Conservation (phyloP, 148 eudicot species). For the Linanthus parryae region DNA sequence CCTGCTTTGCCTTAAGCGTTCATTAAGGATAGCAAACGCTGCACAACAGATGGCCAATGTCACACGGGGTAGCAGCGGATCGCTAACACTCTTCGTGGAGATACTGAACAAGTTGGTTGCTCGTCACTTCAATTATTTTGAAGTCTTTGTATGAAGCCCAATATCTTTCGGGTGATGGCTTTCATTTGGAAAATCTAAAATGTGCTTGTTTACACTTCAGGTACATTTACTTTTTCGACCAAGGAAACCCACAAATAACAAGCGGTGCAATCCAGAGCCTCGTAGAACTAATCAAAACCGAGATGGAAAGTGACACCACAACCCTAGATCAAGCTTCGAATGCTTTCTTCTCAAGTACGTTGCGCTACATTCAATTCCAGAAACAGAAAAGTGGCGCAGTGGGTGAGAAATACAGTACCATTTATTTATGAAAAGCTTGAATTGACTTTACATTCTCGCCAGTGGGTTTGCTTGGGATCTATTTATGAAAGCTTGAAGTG, state of each 20-base stretch:
- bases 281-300: conserved; percentile 79
- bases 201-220: conserved; percentile 29
- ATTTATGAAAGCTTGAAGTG: no score
- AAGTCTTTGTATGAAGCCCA: neutral
- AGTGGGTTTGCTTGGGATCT: no score
- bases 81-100: conserved; percentile 88
- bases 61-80: conserved; percentile 96
- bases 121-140: no score
- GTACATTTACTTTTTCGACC: conserved; percentile 87
- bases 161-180: neutral
- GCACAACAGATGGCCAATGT: conserved; percentile 97
- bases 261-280: conserved; percentile 70
- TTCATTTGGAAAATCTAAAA: neutral
- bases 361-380: conserved; percentile 92
- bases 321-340: conserved; percentile 46
- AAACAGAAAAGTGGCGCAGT: conserved; percentile 93
- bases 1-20: conserved; percentile 86
- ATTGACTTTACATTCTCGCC: neutral
- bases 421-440: conserved; percentile 46
- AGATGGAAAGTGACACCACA: conserved; percentile 66
- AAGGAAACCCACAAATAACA: conserved; percentile 80
- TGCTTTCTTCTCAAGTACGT: conserved; percentile 75
- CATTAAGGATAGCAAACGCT: conserved; percentile 95
- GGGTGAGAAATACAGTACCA: conserved; percentile 73
- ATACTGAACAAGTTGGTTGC: conserved; percentile 87